Evolutionary conservation across 108 stramenopile species (phyloP).

Genomic region (Nitzschia sp.): DNA sequence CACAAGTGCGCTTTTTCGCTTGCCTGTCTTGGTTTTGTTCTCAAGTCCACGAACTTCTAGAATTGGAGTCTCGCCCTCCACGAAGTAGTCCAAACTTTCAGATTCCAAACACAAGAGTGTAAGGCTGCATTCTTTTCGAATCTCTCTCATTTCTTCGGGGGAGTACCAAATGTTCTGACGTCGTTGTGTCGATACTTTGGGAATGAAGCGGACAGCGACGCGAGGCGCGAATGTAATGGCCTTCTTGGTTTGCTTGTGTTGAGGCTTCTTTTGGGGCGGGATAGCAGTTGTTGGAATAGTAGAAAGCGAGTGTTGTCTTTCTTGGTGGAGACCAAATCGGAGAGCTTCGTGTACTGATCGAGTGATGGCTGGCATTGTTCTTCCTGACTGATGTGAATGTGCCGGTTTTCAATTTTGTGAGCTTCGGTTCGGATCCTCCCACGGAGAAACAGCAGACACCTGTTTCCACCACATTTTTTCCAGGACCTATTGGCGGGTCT

Average conservation of each 20-base stretch:
- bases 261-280: background rate
- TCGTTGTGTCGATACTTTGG: background rate
- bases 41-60: slow-evolving; percentile 3
- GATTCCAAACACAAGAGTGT: slow-evolving; percentile 1
- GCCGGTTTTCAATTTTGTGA: no score
- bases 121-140: slow-evolving; percentile 7
- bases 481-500: no score
- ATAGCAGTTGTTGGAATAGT: no score
- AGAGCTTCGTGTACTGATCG: no score
- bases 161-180: background rate
- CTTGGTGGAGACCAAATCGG: no score
- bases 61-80: background rate
- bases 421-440: no score
- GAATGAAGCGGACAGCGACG: background rate
- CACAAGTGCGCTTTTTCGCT: background rate
- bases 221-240: background rate
- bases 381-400: no score
- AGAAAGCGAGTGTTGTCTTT: no score
- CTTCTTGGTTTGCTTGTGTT: slow-evolving; percentile 1
- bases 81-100: slow-evolving; percentile 5
- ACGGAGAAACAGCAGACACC: no score
- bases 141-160: background rate
- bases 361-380: no score
- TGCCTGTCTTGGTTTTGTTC: slow-evolving; percentile 4
- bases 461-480: no score